Conservation (phyloP, 2,329 filamentous ascomycete species). For the Cladophialophora exuberans region DNA sequence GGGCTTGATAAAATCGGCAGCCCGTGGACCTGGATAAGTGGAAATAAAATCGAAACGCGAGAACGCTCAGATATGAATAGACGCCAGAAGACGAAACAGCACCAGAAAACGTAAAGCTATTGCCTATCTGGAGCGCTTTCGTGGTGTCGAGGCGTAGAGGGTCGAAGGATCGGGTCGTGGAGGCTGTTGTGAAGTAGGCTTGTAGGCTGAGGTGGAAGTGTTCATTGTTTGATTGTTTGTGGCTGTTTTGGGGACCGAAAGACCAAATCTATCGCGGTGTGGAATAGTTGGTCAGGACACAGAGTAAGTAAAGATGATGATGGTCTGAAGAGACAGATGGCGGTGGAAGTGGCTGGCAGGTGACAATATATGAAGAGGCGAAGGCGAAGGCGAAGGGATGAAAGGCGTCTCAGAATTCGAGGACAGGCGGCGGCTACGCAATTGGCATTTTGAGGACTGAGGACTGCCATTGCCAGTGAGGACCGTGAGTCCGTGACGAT, state of each 20-base stretch:
- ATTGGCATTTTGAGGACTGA: not conserved
- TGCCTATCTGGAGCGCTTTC: constrained; percentile 33
- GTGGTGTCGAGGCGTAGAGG: constrained; percentile 28
- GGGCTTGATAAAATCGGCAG: constrained; percentile 55
- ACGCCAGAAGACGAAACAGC: constrained; percentile 12
- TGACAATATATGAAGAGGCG: not conserved
- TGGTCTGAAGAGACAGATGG: not conserved
- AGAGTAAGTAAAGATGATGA: constrained; percentile 24
- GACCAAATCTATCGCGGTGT: constrained; percentile 15
- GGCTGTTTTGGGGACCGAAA: constrained; percentile 4
- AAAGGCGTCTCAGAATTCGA: constrained; percentile 6
- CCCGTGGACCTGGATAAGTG: constrained; percentile 39
- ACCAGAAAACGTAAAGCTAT: constrained; percentile 8
- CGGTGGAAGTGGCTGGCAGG: constrained; percentile 3
- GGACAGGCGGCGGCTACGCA: not conserved
- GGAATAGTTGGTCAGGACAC: constrained; percentile 16
- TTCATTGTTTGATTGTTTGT: constrained; percentile 30
- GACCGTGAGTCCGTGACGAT: not conserved
- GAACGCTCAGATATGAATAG: constrained; percentile 31
- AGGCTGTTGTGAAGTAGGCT: constrained; percentile 23
- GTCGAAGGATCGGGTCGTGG: constrained; percentile 24
- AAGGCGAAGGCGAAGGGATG: not conserved
- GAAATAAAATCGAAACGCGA: constrained; percentile 36
- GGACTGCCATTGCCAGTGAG: not conserved
- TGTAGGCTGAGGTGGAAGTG: constrained; percentile 24